These are phyloP conservation scores for Colletotrichum abscissum DNA, from an alignment of 2,329 filamentous ascomycete genomes.

Conservation along the genomic window DNA sequence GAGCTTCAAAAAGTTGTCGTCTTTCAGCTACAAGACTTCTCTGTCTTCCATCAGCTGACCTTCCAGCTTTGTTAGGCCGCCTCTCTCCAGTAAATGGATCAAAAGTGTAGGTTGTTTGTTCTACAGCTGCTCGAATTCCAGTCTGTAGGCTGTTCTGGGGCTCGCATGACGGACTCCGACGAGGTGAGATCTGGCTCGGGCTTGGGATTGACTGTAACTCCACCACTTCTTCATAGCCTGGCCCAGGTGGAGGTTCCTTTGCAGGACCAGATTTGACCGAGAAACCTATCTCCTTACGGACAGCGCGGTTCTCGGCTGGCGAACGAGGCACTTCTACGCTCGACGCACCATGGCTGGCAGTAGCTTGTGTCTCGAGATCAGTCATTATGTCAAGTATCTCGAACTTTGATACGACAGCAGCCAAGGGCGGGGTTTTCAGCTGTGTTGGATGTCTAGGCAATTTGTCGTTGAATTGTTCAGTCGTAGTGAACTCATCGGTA, in stretches of 20 bases:
- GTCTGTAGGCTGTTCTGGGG: not conserved
- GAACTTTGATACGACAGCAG: slow-evolving; percentile 28
- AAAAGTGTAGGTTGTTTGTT: not conserved
- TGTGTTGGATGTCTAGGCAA: not conserved
- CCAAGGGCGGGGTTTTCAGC: not conserved
- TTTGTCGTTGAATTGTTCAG: not conserved
- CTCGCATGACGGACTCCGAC: not conserved
- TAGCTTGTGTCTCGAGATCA: not conserved
- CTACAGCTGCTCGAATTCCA: not conserved
- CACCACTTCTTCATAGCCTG: too few relatives aligned
- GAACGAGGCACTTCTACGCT: not conserved
- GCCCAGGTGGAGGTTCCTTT: not conserved
- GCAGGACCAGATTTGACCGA: not conserved
- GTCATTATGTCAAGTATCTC: slow-evolving; percentile 17
- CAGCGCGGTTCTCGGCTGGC: not conserved
- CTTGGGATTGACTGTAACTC: not conserved
- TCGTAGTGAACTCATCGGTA: not conserved
- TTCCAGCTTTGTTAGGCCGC: not conserved
- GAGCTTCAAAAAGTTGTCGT: not conserved
- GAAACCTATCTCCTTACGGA: not conserved
- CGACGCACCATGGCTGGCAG: too few relatives aligned
- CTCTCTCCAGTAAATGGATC: not conserved
- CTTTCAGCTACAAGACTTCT: slow-evolving; percentile 11
- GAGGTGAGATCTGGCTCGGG: not conserved
- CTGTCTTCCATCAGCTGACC: not conserved